Percentiles rank a stretch among this genome's conserved stretches.
phyloP scores from a whole-genome alignment of 495 filamentous ascomycete genomes.

The Entonaema liquescens region DNA sequence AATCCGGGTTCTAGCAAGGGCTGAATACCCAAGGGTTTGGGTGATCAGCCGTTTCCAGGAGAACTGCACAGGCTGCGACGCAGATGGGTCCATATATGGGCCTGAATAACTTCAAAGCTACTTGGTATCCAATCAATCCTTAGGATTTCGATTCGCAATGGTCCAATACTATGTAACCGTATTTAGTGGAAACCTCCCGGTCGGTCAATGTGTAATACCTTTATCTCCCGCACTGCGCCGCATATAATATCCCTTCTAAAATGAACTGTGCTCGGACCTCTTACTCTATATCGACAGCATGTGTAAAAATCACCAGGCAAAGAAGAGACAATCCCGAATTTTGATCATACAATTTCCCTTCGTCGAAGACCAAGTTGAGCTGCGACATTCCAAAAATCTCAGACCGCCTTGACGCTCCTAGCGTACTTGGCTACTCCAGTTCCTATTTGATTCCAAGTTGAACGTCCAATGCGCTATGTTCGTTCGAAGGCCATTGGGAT shows the following conservation, averaged over 20 bases:
- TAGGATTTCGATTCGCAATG: neutral
- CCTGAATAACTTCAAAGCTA: constrained; percentile 1
- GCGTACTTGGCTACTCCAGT: neutral
- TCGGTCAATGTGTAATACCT: neutral
- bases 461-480: neutral
- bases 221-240: neutral
- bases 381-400: neutral
- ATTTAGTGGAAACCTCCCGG: constrained; percentile 1
- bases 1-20: neutral
- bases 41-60: neutral
- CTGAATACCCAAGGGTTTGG: neutral
- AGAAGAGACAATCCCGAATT: neutral
- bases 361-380: neutral
- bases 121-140: constrained; percentile 5
- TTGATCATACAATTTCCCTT: neutral
- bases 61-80: neutral
- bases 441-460: neutral
- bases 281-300: constrained; percentile 3
- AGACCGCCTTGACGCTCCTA: neutral
- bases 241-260: constrained; percentile 6
- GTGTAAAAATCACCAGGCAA: neutral
- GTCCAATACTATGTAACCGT: constrained; percentile 5
- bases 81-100: neutral
- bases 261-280: neutral
- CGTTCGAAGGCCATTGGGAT: neutral